Conservation (phyloP, 2,329 filamentous ascomycete species). For the Emydomyces testavorans region DNA sequence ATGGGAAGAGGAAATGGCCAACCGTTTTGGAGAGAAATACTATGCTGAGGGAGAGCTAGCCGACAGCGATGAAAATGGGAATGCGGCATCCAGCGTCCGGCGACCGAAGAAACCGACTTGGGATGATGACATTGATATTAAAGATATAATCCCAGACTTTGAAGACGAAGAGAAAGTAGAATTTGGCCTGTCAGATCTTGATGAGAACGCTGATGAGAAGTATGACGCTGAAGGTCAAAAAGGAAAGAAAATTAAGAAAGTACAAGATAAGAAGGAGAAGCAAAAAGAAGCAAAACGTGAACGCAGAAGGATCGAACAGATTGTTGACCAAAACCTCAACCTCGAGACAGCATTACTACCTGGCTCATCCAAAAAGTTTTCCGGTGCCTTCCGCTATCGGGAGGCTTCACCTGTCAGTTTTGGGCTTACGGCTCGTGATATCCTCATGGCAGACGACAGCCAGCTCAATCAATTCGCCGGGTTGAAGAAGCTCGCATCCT, state of each 20-base stretch:
- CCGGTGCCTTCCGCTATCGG: slow-evolving; percentile 69
- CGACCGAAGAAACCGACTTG: slow-evolving; percentile 73
- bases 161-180: slow-evolving; percentile 52
- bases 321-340: slow-evolving; percentile 72
- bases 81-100: slow-evolving; percentile 45
- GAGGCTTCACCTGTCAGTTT: slow-evolving; percentile 85
- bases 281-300: slow-evolving; percentile 70
- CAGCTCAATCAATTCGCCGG: slow-evolving; percentile 83
- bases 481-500: slow-evolving; percentile 86
- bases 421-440: slow-evolving; percentile 79
- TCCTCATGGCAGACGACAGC: slow-evolving; percentile 76
- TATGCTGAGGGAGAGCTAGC: slow-evolving; percentile 58
- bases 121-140: slow-evolving; percentile 97
- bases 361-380: slow-evolving; percentile 41
- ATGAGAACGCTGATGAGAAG: slow-evolving; percentile 29
- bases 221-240: slow-evolving; percentile 25
- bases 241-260: slow-evolving; percentile 35
- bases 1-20: slow-evolving; percentile 86
- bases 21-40: slow-evolving; percentile 80
- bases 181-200: slow-evolving; percentile 46
- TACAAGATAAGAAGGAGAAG: slow-evolving; percentile 43
- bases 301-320: slow-evolving; percentile 68
- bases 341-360: slow-evolving; percentile 55
- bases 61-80: slow-evolving; percentile 35
- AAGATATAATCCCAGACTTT: slow-evolving; percentile 79